Evolutionary conservation across 2,329 filamentous ascomycete species (phyloP).

Genomic region (Alternaria infectoria): DNA sequence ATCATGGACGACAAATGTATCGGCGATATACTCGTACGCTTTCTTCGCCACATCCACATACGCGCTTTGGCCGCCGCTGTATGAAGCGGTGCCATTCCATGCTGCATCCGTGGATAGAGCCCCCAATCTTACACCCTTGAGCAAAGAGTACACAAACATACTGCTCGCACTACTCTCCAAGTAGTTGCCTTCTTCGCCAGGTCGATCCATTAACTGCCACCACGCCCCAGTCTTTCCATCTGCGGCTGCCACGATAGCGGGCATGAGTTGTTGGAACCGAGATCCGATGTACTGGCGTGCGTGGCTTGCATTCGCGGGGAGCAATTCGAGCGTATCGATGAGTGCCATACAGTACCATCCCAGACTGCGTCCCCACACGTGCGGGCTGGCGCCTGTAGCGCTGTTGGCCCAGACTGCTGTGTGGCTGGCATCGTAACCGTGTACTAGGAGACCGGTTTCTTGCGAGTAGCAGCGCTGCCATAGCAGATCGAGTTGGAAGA

Average conservation of each 20-base stretch:
- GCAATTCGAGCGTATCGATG: slow-evolving; percentile 57
- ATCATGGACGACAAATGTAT: slow-evolving; percentile 26
- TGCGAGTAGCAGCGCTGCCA: slow-evolving; percentile 52
- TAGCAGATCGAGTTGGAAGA: slow-evolving; percentile 47
- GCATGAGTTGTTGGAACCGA: slow-evolving; percentile 9
- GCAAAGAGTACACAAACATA: slow-evolving; percentile 63
- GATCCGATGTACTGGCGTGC: not conserved
- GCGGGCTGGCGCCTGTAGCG: slow-evolving; percentile 57
- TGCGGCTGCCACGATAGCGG: slow-evolving; percentile 48
- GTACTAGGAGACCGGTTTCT: slow-evolving; percentile 55
- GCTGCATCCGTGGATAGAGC: slow-evolving; percentile 19
- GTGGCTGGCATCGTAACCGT: slow-evolving; percentile 61
- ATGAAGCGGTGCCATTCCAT: not conserved
- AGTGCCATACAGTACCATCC: slow-evolving; percentile 63
- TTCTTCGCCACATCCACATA: not conserved
- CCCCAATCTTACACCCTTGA: slow-evolving; percentile 55
- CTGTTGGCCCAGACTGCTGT: slow-evolving; percentile 60
- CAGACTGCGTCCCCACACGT: slow-evolving; percentile 61
- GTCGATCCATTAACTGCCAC: slow-evolving; percentile 63
- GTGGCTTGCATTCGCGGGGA: slow-evolving; percentile 11
- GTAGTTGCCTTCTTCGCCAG: slow-evolving; percentile 60
- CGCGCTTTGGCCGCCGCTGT: not conserved
- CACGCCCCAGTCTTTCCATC: slow-evolving; percentile 53
- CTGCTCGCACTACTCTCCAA: slow-evolving; percentile 65
- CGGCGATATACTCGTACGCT: slow-evolving; percentile 44